A percentile compares a stretch with the other conserved stretches of the same genome.
Conservation (phyloP, 345 rosid species). For the Trapa incisa region DNA sequence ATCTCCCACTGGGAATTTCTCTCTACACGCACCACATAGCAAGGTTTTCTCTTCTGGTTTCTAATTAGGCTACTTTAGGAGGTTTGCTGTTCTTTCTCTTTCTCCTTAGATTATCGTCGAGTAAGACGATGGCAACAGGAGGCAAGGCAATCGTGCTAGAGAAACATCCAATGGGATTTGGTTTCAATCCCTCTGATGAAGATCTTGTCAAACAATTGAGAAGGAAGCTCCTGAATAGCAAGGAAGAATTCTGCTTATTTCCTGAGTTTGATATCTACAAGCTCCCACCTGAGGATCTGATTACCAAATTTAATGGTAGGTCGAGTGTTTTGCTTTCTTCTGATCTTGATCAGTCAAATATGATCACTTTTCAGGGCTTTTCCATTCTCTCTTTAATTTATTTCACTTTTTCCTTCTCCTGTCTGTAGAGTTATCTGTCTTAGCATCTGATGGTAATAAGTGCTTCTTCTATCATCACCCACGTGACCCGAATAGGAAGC, state of each 20-base stretch:
- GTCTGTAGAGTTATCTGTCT: not conserved
- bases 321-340: not conserved
- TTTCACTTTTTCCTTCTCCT: not conserved
- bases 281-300: constrained; percentile 6
- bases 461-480: not conserved
- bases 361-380: not conserved
- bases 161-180: constrained; percentile 1
- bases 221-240: not conserved
- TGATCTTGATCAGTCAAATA: not conserved
- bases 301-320: constrained; percentile 5
- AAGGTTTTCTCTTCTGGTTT: too few species aligned
- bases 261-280: constrained; percentile 7
- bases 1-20: too few species aligned
- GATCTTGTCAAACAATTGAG: constrained; percentile 2
- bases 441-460: not conserved
- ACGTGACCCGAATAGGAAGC: not conserved
- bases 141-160: not conserved
- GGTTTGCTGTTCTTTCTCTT: too few species aligned
- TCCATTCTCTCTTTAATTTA: not conserved
- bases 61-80: too few species aligned
- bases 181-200: constrained; percentile 2
- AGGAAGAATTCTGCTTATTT: constrained; percentile 1
- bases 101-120: too few species aligned
- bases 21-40: too few species aligned
- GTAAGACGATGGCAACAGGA: not conserved